Percentiles rank a stretch among this genome's conserved stretches.
phyloP scores from a whole-genome alignment of 768 basidiomycete genomes.

The Imleria badia region DNA sequence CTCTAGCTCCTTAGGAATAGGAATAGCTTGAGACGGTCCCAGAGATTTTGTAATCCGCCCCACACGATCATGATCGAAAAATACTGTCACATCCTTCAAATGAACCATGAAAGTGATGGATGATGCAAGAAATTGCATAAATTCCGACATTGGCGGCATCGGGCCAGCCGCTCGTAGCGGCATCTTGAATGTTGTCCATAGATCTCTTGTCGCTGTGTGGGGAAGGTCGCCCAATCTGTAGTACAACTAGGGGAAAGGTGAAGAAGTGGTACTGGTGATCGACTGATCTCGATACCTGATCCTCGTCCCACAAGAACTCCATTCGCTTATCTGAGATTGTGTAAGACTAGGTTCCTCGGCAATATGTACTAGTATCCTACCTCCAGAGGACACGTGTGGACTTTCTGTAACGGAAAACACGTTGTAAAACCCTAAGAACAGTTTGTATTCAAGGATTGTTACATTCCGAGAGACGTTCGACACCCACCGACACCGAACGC shows the following conservation, averaged over 20 bases:
- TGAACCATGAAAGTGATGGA: constrained; percentile 89
- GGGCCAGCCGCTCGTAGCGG: constrained; percentile 70
- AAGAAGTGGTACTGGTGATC: background rate
- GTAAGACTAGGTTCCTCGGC: background rate
- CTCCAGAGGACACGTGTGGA: constrained; percentile 74
- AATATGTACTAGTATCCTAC: constrained; percentile 30
- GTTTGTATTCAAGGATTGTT: background rate
- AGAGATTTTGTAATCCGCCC: constrained; percentile 59
- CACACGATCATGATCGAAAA: constrained; percentile 70
- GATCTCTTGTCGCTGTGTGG: constrained; percentile 11
- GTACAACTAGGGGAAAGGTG: background rate
- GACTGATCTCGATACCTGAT: background rate
- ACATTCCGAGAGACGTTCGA: background rate
- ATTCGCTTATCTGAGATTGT: background rate
- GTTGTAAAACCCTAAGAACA: constrained; percentile 63
- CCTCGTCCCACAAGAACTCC: background rate
- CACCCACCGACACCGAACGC: constrained; percentile 4
- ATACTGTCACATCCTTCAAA: constrained; percentile 71
- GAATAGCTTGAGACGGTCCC: constrained; percentile 47
- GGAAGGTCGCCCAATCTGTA: background rate
- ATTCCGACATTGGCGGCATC: constrained; percentile 76
- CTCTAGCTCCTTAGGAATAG: constrained; percentile 54
- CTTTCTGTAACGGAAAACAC: constrained; percentile 78
- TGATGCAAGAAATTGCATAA: constrained; percentile 86
- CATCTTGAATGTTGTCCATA: constrained; percentile 89